Base-by-base conservation (phyloP, 192 early-diverging fungal genomes). In the Pecoramyces ruminantium region DNA sequence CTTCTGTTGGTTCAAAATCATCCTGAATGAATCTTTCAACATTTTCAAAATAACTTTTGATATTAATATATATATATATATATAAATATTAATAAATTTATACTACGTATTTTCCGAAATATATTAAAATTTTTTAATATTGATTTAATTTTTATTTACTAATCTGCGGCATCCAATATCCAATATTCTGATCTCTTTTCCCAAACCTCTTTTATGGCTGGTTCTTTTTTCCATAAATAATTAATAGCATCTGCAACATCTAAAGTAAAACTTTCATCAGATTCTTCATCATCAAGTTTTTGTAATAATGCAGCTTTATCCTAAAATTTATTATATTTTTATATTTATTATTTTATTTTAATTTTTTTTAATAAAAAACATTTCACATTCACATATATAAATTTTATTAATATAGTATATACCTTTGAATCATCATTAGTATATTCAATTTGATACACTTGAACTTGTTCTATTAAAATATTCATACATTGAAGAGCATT, bases 1-100 rank as follows among this genome's bases (percentile, higher is more conserved):
- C 79, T 27, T 80, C 79, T 29, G 29, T 80, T 77, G 79, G 79
- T 77, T 80, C 79, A 80, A 80, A 80, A 34, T 80, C 79, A 29
- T 80, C 79, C 29, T 80, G 42, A 29, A 77, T 77, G n/a, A 80
- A 80, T 29, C 79, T 42, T 29, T 42, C 29, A 58, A 80, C 29
- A 77, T 80, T 80, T 9, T 80, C 30, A 17, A 80, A 29, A 29
- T 80, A 80, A n/a, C 79, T 80, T 34, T 34, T 11, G 11, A 34
- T 34, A 34, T 34, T 34, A 34, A 34, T 34, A n/a, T n/a, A n/a
- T n/a, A n/a, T n/a, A n/a, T n/a, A n/a, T n/a, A n/a, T n/a, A n/a
- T n/a, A n/a, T n/a, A n/a, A n/a, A n/a, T n/a, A n/a, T n/a, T n/a
- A n/a, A n/a, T n/a, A n/a, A n/a, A n/a, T n/a, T n/a, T n/a, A n/a